Conservation (phyloP, 805 yeast species). For the Pichia sporocuriosa region DNA sequence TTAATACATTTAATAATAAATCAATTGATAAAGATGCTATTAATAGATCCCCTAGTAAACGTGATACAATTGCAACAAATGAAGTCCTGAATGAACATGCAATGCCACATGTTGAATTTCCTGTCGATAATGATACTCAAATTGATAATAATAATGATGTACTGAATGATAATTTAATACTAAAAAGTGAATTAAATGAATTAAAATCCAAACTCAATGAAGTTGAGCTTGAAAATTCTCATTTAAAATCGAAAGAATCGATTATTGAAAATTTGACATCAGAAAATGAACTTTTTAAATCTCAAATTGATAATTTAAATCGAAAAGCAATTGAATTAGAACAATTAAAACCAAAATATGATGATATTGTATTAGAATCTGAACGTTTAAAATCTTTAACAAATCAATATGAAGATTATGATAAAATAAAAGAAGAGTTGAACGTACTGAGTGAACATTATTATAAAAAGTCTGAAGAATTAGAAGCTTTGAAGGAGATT, state of each 20-base stretch:
- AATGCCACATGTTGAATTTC: conserved; percentile 10
- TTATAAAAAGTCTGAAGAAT: conserved; percentile 6
- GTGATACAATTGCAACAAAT: conserved; percentile 12
- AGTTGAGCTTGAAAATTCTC: conserved; percentile 10
- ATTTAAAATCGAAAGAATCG: conserved; percentile 2
- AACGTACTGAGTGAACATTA: conserved; percentile 1
- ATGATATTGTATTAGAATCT: conserved; percentile 4
- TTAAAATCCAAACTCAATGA: background rate
- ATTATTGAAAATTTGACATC: conserved; percentile 1
- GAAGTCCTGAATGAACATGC: conserved; percentile 13
- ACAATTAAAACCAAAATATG: too few relatives aligned
- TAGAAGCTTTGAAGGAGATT: conserved; percentile 9
- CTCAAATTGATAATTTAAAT: conserved; percentile 5
- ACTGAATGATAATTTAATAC: background rate
- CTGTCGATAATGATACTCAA: conserved; percentile 9
- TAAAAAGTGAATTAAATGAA: background rate
- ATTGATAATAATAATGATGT: background rate
- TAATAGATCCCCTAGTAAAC: conserved; percentile 14
- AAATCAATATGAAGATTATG: conserved; percentile 6
- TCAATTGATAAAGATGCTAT: conserved; percentile 1
- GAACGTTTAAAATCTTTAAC: background rate
- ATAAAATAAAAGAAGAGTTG: conserved; percentile 8
- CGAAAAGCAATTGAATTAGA: background rate
- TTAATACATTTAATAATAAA: background rate
- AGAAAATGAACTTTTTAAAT: conserved; percentile 5